These are phyloP conservation scores for Fusarium verticillioides DNA, from an alignment of 2,329 filamentous ascomycete genomes.

Conservation along the genomic window DNA sequence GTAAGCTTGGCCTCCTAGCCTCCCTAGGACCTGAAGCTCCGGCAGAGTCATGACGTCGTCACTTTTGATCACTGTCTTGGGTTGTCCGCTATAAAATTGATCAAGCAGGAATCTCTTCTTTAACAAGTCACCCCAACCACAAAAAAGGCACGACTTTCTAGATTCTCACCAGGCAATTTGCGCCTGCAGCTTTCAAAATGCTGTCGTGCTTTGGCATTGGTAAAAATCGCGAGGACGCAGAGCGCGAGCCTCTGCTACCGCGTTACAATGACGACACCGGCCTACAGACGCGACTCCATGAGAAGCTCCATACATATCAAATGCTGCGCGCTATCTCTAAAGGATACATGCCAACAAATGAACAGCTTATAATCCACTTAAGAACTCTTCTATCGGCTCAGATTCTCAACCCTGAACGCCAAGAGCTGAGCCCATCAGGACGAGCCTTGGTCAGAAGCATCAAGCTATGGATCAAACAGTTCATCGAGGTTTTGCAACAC, in stretches of 20 bases:
- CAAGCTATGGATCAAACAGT: conserved; percentile 78
- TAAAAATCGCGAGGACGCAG: conserved; percentile 61
- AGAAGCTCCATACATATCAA: conserved; percentile 94
- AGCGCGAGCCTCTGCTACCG: conserved; percentile 83
- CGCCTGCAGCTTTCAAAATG: conserved; percentile 49
- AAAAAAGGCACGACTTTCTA: background rate
- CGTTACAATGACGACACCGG: conserved; percentile 84
- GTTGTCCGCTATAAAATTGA: background rate
- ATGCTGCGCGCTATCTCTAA: conserved; percentile 84
- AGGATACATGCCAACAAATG: conserved; percentile 92
- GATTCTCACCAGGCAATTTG: background rate
- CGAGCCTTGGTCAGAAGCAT: conserved; percentile 76
- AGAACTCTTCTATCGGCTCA: conserved; percentile 82
- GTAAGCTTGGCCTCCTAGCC: conserved; percentile 6
- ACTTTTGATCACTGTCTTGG: background rate
- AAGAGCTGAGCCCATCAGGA: conserved; percentile 80
- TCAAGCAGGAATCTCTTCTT: conserved; percentile 5
- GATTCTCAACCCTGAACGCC: conserved; percentile 76
- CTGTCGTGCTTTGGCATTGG: conserved; percentile 73
- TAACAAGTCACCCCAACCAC: background rate
- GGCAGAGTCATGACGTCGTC: conserved; percentile 39
- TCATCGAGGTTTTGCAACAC: conserved; percentile 82
- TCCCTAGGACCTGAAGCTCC: conserved; percentile 32
- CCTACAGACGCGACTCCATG: conserved; percentile 80
- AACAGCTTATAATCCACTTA: conserved; percentile 83